Percentiles rank a stretch among this genome's conserved stretches.
These are phyloP conservation scores for Phalaenopsis equestris DNA, from an alignment of 106 monocot species.

Conservation along the genomic window DNA sequence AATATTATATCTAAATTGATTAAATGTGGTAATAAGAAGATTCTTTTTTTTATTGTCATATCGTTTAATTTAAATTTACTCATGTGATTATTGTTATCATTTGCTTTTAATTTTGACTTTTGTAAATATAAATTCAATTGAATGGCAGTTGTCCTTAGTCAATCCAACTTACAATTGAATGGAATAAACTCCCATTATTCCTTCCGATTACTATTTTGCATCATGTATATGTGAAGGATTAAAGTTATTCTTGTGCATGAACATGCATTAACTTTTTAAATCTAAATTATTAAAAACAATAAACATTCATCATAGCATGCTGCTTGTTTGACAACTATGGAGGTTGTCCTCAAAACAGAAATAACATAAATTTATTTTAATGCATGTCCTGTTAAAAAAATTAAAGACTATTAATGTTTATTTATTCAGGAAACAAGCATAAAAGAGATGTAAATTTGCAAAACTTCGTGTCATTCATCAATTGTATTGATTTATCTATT, in stretches of 20 bases:
- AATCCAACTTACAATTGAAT: not conserved
- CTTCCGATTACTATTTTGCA: not conserved
- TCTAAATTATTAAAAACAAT: not conserved
- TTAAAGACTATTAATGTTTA: too few relatives aligned
- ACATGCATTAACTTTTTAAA: not conserved
- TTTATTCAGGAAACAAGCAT: too few relatives aligned
- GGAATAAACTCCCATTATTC: not conserved
- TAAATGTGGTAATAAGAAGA: not conserved
- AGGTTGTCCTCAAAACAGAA: too few relatives aligned
- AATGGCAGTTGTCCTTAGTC: not conserved
- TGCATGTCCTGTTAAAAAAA: too few relatives aligned
- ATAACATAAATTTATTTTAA: too few relatives aligned
- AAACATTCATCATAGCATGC: not conserved
- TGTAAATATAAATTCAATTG: not conserved
- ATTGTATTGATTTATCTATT: too few relatives aligned
- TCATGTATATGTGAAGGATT: not conserved
- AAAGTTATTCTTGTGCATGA: not conserved
- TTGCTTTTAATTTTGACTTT: not conserved
- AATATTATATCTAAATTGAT: not conserved
- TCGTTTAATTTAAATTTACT: not conserved
- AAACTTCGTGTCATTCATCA: not conserved
- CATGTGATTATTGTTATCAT: not conserved
- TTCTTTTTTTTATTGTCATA: not conserved
- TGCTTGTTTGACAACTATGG: too few relatives aligned
- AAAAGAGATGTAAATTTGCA: not conserved